Conservation (phyloP, 2,329 filamentous ascomycete genomes). For the Hirsutella thompsonii region DNA sequence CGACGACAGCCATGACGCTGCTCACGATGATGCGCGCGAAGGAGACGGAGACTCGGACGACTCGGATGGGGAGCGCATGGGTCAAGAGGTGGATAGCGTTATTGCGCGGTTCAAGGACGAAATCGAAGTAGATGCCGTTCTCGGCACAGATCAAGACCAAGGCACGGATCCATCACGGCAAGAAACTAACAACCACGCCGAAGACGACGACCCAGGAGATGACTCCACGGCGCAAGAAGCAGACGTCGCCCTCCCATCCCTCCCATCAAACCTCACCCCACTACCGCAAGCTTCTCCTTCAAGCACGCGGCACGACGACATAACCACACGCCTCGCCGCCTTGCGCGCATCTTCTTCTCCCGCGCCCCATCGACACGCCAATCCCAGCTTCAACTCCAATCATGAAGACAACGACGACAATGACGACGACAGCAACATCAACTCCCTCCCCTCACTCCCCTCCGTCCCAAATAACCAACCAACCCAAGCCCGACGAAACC, state of each 20-base stretch:
- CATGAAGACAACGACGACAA: too few species aligned
- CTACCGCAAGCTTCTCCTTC: slow-evolving; percentile 12
- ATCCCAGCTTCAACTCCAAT: too few species aligned
- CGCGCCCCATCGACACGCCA: slow-evolving; percentile 8
- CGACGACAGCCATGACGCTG: slow-evolving; percentile 6
- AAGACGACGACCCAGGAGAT: neutral
- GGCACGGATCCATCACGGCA: neutral
- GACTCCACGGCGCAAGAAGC: slow-evolving; percentile 3
- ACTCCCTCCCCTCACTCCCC: slow-evolving; percentile 22
- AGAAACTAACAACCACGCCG: neutral
- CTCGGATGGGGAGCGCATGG: slow-evolving; percentile 39
- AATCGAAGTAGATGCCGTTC: slow-evolving; percentile 19
- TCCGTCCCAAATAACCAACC: slow-evolving; percentile 28
- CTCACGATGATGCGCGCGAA: neutral
- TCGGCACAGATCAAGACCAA: slow-evolving; percentile 3
- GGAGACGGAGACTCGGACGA: slow-evolving; percentile 20
- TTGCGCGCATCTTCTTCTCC: slow-evolving; percentile 26
- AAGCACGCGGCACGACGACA: slow-evolving; percentile 24
- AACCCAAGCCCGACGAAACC: slow-evolving; percentile 18
- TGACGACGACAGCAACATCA: too few species aligned
- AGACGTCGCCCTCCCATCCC: slow-evolving; percentile 26
- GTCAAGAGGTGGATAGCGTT: slow-evolving; percentile 27
- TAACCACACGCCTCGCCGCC: slow-evolving; percentile 39
- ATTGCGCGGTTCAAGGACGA: slow-evolving; percentile 35
- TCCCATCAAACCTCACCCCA: slow-evolving; percentile 29